Evolutionary conservation across 306 rosid species (phyloP), one percentile per base, ranked within the genome.

Genomic region (Begonia fuchsioides): DNA sequence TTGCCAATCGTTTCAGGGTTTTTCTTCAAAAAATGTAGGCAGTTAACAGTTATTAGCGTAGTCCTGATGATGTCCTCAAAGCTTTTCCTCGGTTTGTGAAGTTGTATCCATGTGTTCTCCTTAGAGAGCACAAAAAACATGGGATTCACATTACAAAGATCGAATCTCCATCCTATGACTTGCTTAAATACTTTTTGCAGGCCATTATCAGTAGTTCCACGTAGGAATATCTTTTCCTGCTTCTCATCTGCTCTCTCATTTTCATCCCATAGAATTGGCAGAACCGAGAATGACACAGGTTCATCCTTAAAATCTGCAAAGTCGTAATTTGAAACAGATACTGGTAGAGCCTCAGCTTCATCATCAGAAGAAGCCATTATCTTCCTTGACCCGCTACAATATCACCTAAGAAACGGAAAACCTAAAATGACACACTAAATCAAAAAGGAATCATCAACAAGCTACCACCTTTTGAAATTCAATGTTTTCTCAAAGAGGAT

Each of bases 281-380:
- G 63, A 50, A 52, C 54, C 2, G 86, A 70, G 65, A 90, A 77
- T 1, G 87, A 79, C 46, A 84, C 57, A 0, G 82, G 94, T 35
- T 13, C 81, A 0, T 66, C 66, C 17, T 49, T 65, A 3, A 73
- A 64, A 50, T 81, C 94, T 43, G 26, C 66, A 12, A 90, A 76
- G 68, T 90, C 58, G 67, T 84, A 90, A 69, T 81, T 77, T 1
- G 80, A 59, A 15, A 84, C 82, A 2, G 60, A 67, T 6, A 54
- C 43, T 15, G 62, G 84, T 44, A 43, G 64, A 26, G 47, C 55
- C 66, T 81, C 85, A 0, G 17, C 70, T 76, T 90, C 97, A 7
- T 90, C 97, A 13, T 84, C 97, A 1, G 94, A 90, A 11, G 92
- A 79, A 0, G 70, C 71, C 97, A 90, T 88, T 14, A 4, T 51